phyloP scores from a whole-genome alignment of 441 rosid genomes.

The Pelargonium australe region DNA sequence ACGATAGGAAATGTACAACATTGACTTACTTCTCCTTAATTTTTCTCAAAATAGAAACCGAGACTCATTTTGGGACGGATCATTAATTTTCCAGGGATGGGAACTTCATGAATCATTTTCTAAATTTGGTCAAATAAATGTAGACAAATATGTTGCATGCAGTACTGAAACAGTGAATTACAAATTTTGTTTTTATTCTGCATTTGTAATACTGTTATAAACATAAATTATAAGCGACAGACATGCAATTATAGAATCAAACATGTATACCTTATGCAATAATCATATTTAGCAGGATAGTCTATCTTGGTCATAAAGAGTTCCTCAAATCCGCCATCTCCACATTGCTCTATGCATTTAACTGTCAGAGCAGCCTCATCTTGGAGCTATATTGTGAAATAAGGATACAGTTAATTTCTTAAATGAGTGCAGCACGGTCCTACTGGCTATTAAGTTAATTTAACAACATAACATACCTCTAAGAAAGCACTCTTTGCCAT shows the following conservation, averaged over 20 bases:
- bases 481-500: constrained; percentile 50
- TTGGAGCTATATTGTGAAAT: constrained; percentile 50
- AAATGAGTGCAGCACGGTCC: neutral
- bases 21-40: no score
- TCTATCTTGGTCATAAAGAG: constrained; percentile 66
- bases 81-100: neutral
- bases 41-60: no score
- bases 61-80: no score
- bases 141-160: neutral
- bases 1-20: no score
- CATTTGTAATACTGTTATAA: neutral
- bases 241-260: constrained; percentile 13
- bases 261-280: constrained; percentile 53
- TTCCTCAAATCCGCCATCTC: constrained; percentile 78
- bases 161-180: neutral
- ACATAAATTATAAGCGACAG: neutral
- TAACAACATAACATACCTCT: constrained; percentile 46
- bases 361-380: constrained; percentile 67
- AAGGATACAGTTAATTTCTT: neutral
- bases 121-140: neutral
- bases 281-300: constrained; percentile 71
- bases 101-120: constrained; percentile 1
- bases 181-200: neutral
- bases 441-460: constrained; percentile 4
- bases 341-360: constrained; percentile 56